Conservation (phyloP, 2,329 filamentous ascomycete genomes). For the Lanzia echinophila region DNA sequence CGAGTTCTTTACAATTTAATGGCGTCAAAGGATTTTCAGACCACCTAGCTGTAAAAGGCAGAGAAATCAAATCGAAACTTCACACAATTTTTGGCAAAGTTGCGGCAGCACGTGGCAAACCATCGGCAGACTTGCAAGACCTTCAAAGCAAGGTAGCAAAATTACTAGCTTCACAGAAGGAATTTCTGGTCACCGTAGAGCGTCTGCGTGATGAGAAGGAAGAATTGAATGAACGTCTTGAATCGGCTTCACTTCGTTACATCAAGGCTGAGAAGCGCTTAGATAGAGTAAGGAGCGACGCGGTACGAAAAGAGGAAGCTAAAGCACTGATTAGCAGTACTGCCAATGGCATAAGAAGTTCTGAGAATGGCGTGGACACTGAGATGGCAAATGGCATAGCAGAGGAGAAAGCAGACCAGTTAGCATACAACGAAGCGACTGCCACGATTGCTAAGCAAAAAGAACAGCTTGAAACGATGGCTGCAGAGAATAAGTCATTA, state of each 20-base stretch:
- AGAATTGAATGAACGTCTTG: constrained; percentile 76
- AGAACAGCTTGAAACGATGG: constrained; percentile 74
- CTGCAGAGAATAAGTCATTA: constrained; percentile 67
- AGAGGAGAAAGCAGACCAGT: constrained; percentile 59
- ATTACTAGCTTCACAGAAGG: constrained; percentile 76
- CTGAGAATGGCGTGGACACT: constrained; percentile 36
- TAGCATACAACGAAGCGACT: constrained; percentile 69
- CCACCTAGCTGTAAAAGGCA: constrained; percentile 71
- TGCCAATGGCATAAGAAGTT: constrained; percentile 35
- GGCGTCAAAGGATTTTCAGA: constrained; percentile 68
- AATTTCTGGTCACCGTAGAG: constrained; percentile 69
- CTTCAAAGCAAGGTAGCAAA: constrained; percentile 70
- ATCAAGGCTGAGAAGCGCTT: constrained; percentile 94
- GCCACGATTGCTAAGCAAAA: constrained; percentile 78
- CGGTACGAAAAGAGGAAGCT: constrained; percentile 87
- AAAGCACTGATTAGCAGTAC: constrained; percentile 61
- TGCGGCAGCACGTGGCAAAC: constrained; percentile 43
- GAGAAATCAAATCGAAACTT: constrained; percentile 68
- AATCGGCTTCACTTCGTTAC: constrained; percentile 82
- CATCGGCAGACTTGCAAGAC: constrained; percentile 61
- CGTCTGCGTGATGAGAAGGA: constrained; percentile 73
- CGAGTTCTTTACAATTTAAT: constrained; percentile 55
- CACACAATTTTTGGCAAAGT: constrained; percentile 59
- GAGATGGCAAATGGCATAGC: constrained; percentile 44
- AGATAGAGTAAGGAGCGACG: constrained; percentile 79